Evolutionary conservation across 805 yeast species (phyloP), one percentile per base, ranked within the genome.

Genomic region (Metschnikowia borealis): DNA sequence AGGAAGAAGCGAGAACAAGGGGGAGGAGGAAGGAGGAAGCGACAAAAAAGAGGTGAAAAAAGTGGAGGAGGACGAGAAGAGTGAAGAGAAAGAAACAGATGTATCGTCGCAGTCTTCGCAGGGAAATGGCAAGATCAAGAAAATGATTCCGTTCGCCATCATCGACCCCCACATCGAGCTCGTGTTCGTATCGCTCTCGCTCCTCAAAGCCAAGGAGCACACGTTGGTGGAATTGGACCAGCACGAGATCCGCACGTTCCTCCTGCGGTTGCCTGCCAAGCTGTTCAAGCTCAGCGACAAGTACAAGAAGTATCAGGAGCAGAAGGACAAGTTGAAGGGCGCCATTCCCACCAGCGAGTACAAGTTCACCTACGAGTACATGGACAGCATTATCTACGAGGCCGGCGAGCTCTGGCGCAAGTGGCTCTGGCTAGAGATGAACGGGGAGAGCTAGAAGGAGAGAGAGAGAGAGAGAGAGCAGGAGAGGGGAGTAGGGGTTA

Each of bases 361-460:
- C 40, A 52, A 44, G 29, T 45, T 49, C 49, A 44, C 50, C 35
- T 55, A 54, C 38, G 79, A 78, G 54, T 89, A 86, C 56, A 85
- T 89, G 63, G 90, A 87, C 61, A 85, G 84, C 55, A 76, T 89
- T 29, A 75, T 88, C 39, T 70, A 73, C 49, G 91, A 85, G 63
- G 91, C 95, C 2, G 96, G 96, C 32, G 96, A 89, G 61, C 73
- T 87, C 39, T 89, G 96, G 96, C 74, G 96, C 55, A 85, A 83
- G 59, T 87, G 92, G 88, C 69, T 87, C 37, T 87, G 74, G 74
- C 56, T 64, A 55, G 78, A 73, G 52, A 65, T 69, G 68, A 58
- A 62, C 40, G 73, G 69, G 17, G 54, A 50, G 10, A 37, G 41
- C 32, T 44, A 37, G 39, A 36, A 23, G 29, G 29, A 23, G 29